Conservation (phyloP, 257 asterid species). For the Capsicum chinense region DNA sequence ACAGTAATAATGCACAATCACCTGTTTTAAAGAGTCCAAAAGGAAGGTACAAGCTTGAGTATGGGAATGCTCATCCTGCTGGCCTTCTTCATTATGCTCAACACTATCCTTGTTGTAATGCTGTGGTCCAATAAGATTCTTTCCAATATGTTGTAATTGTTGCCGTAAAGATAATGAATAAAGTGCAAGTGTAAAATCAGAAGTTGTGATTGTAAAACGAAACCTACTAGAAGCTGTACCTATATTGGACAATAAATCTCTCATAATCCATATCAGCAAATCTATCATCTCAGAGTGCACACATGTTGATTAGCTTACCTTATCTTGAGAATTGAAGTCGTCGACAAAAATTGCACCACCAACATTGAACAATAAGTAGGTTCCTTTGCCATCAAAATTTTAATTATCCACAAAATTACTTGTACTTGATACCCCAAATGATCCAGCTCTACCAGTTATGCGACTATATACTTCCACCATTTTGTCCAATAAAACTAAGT, state of each 20-base stretch:
- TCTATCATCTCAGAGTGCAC: constrained; percentile 20
- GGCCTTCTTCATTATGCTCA: no score
- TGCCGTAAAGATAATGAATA: no score
- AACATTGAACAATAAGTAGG: constrained; percentile 84
- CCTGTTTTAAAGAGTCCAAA: no score
- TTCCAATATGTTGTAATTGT: no score
- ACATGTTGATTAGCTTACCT: constrained; percentile 59
- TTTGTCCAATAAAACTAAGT: constrained; percentile 96
- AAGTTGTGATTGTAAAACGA: no score
- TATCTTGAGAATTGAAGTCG: constrained; percentile 94
- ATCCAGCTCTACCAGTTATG: constrained; percentile 71
- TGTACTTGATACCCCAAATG: constrained; percentile 79
- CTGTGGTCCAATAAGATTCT: no score
- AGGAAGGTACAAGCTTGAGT: no score
- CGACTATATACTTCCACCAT: constrained; percentile 85
- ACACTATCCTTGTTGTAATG: no score
- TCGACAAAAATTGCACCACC: constrained; percentile 40
- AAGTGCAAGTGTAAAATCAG: no score
- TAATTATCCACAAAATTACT: constrained; percentile 63
- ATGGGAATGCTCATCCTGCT: no score
- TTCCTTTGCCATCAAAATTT: constrained; percentile 93
- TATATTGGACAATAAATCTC: constrained; percentile 50
- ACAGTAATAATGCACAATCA: no score
- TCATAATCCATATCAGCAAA: constrained; percentile 39
- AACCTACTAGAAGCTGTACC: constrained; percentile 37